These are phyloP conservation scores for Phytophthora litchii DNA, from an alignment of 352 stramenopile genomes.

Conservation along the genomic window DNA sequence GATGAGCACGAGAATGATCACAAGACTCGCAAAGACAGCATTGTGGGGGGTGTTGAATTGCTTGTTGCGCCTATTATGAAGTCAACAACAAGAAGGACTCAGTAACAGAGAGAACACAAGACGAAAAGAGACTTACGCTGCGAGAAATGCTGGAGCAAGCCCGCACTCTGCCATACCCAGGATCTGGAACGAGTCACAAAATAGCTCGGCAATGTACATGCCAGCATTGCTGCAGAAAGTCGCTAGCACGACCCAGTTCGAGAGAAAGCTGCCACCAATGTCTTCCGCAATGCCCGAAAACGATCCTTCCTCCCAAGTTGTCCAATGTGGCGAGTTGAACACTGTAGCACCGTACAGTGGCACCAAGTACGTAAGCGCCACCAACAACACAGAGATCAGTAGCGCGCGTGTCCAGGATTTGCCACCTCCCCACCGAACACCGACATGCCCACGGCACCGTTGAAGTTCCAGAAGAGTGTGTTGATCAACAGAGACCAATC, in stretches of 20 bases:
- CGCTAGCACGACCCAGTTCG: slow-evolving; percentile 90
- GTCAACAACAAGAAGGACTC: not conserved
- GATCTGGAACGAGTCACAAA: slow-evolving; percentile 91
- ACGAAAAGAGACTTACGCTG: slow-evolving; percentile 54
- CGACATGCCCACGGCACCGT: slow-evolving; percentile 89
- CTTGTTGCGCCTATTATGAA: slow-evolving; percentile 48
- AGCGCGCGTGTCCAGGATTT: slow-evolving; percentile 77
- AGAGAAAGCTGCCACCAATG: slow-evolving; percentile 86
- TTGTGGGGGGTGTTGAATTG: slow-evolving; percentile 60
- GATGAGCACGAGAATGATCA: slow-evolving; percentile 61
- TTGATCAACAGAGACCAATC: slow-evolving; percentile 91
- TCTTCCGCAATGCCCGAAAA: slow-evolving; percentile 89
- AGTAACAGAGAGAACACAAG: not conserved
- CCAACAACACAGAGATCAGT: slow-evolving; percentile 77
- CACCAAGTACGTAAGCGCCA: slow-evolving; percentile 86
- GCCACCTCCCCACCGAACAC: slow-evolving; percentile 91
- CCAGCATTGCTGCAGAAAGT: slow-evolving; percentile 91
- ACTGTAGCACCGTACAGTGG: slow-evolving; percentile 88
- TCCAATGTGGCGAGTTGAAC: slow-evolving; percentile 65
- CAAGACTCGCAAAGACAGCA: slow-evolving; percentile 44
- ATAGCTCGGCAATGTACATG: slow-evolving; percentile 95
- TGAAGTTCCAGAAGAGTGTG: slow-evolving; percentile 97
- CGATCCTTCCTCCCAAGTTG: slow-evolving; percentile 91
- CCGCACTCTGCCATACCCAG: slow-evolving; percentile 83
- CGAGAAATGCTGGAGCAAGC: slow-evolving; percentile 84